Conservation (phyloP, 1,139 yeast genomes). For the Meyerozyma smithsonii region DNA sequence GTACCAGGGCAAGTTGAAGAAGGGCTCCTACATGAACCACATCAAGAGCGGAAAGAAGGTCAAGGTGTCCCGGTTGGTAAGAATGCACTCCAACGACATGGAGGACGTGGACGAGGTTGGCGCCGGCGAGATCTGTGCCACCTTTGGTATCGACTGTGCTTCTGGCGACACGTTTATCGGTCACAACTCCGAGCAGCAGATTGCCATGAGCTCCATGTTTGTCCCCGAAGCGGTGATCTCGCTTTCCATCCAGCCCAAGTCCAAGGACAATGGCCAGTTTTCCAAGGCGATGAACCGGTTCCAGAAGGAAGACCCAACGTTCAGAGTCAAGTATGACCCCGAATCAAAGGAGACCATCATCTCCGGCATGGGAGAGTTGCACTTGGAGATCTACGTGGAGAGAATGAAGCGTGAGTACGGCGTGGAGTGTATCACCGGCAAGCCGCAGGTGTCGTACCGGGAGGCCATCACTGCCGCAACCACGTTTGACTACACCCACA, state of each 20-base stretch:
- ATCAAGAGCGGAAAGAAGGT: conserved; percentile 91
- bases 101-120: conserved; percentile 95
- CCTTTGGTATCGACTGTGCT: conserved; percentile 98
- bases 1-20: conserved; percentile 90
- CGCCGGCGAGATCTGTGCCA: conserved; percentile 98
- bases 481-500: conserved; percentile 90
- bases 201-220: conserved; percentile 95
- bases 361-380: conserved; percentile 98
- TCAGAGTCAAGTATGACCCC: conserved; percentile 82
- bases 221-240: conserved; percentile 99
- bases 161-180: conserved; percentile 95
- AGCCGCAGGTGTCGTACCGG: conserved; percentile 97
- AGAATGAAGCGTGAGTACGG: conserved; percentile 97
- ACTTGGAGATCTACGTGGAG: conserved; percentile 93
- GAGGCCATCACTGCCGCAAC: conserved; percentile 78
- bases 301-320: conserved; percentile 98
- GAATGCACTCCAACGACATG: conserved; percentile 99
- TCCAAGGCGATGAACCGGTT: conserved; percentile 96
- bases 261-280: conserved; percentile 79
- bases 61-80: conserved; percentile 89
- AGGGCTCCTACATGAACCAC: conserved; percentile 85
- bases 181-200: conserved; percentile 63
- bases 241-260: conserved; percentile 80
- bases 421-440: conserved; percentile 92
- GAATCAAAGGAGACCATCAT: conserved; percentile 95